Percentiles rank a stretch among this genome's conserved stretches.
phyloP scores from a whole-genome alignment of 108 stramenopile genomes.

The Nannochloropsis salina region DNA sequence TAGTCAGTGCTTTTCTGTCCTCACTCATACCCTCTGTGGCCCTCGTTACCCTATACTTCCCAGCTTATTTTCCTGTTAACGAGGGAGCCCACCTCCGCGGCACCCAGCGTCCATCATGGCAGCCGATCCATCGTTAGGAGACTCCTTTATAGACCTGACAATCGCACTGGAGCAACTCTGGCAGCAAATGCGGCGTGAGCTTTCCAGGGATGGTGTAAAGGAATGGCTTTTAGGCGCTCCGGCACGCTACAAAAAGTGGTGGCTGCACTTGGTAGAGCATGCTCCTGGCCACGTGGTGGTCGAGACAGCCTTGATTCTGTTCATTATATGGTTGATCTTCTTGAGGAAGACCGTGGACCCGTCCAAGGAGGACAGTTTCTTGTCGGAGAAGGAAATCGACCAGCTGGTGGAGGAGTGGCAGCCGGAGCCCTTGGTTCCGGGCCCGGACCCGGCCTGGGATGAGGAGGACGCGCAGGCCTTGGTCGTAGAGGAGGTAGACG shows the following conservation, averaged over 20 bases:
- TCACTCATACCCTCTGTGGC: too few relatives aligned
- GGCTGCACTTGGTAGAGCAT: constrained; percentile 41
- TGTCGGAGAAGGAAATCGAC: constrained; percentile 56
- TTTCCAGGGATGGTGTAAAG: constrained; percentile 26
- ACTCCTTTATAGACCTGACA: not conserved
- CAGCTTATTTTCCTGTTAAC: too few relatives aligned
- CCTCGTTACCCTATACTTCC: too few relatives aligned
- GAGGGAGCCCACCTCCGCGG: too few relatives aligned
- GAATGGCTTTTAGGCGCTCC: constrained; percentile 32
- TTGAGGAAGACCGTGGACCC: constrained; percentile 50
- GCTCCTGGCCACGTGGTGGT: constrained; percentile 72
- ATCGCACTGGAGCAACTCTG: not conserved
- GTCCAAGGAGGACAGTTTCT: constrained; percentile 54
- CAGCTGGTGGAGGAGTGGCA: constrained; percentile 86
- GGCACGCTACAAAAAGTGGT: constrained; percentile 38
- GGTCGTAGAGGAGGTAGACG: constrained; percentile 18
- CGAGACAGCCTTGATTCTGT: constrained; percentile 79
- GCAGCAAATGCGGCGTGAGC: not conserved
- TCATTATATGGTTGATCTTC: constrained; percentile 73
- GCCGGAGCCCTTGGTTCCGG: constrained; percentile 67
- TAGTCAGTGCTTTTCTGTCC: too few relatives aligned
- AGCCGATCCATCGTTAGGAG: not conserved
- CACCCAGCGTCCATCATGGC: not conserved
- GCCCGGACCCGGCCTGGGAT: constrained; percentile 32
- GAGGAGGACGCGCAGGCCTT: constrained; percentile 15